Percentiles rank a stretch among this genome's conserved stretches.
phyloP scores from a whole-genome alignment of 1,284 basidiomycete genomes.

The Phellinidium pouzarii region DNA sequence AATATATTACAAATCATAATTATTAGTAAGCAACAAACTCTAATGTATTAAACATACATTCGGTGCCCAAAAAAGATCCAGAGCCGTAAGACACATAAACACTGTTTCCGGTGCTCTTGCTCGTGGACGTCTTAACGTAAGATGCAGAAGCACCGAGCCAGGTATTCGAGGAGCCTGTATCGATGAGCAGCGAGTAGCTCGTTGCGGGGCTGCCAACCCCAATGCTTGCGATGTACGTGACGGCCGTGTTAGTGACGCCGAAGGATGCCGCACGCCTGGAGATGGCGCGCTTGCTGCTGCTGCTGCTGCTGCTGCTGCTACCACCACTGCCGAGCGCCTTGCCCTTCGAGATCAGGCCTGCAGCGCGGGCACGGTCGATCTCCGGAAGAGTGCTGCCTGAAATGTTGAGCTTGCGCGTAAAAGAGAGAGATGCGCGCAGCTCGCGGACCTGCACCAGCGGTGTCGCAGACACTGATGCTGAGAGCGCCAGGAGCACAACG shows the following conservation, averaged over 20 bases:
- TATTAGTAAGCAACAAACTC: not conserved
- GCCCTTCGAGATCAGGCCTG: not conserved
- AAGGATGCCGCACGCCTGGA: slow-evolving; percentile 4
- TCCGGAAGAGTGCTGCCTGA: slow-evolving; percentile 13
- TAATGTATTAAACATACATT: slow-evolving; percentile 7
- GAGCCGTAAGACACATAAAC: slow-evolving; percentile 19
- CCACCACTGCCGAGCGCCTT: not conserved
- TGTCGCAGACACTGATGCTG: not conserved
- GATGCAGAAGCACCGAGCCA: slow-evolving; percentile 23
- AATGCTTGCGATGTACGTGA: slow-evolving; percentile 16
- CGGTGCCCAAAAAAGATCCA: slow-evolving; percentile 19
- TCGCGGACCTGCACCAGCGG: slow-evolving; percentile 8
- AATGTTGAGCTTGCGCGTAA: slow-evolving; percentile 9
- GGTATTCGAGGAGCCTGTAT: slow-evolving; percentile 22
- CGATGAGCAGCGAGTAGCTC: slow-evolving; percentile 15
- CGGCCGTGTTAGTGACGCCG: slow-evolving; percentile 11
- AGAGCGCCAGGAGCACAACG: not conserved
- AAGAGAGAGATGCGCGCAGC: slow-evolving; percentile 1
- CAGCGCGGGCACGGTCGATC: slow-evolving; percentile 18
- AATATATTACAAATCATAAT: slow-evolving; percentile 18
- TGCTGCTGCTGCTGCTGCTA: not conserved
- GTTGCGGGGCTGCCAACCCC: slow-evolving; percentile 20
- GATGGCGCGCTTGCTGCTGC: not conserved
- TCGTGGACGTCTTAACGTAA: slow-evolving; percentile 18
- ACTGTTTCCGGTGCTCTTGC: slow-evolving; percentile 17